Base-by-base conservation (phyloP, 2,329 filamentous ascomycete species). In the Fusarium sp. region DNA sequence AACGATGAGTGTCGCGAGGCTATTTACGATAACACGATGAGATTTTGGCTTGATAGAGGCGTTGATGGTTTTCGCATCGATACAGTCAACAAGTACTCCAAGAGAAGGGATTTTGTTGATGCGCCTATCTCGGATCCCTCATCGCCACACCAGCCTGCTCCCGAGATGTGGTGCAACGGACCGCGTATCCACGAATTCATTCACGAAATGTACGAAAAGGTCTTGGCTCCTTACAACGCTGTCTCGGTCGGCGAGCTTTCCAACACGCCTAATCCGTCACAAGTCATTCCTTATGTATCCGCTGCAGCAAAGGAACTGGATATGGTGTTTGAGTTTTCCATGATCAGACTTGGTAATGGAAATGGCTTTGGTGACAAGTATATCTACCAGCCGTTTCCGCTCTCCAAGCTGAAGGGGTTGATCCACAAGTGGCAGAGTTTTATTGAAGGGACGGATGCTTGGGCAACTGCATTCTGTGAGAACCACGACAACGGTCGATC, bases 1-100 rank as follows among this genome's bases (percentile, higher is more conserved):
- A 89, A 90, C 47, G 82, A 83, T 0, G 84, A 86, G 3, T 88
- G 90, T 9, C 85, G 90, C 8, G 81, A 88, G 50, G 91, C 88
- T 1, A 89, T 93, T 2, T 90, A 92, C 71, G 82, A 88, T 7
- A 74, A 80, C 7, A 87, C 90, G 7, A 89, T 93, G 84, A 81
- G 83, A 0, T 94, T 93, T 75, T 94, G 91, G 91, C 83, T 94
- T 1, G 83, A 92, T 54, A 85, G 86, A 7, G 89, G 89, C 0
- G 86, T 88, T 0, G 85, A 88, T 48, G 88, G 88, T 0, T 91
- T 90, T 76, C 83, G 89, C 7, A 88, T 90, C 77, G 89, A 91
- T 63, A 88, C 89, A 0, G 89, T 91, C 62, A 90, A 91, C 72
- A 86, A 89, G 42, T 89, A 90, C 70, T 87, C 83, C 62, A 91